A percentile compares a stretch with the other conserved stretches of the same genome.
These are phyloP conservation scores for Ogataea minuta DNA, from an alignment of 805 yeast genomes.

Conservation along the genomic window DNA sequence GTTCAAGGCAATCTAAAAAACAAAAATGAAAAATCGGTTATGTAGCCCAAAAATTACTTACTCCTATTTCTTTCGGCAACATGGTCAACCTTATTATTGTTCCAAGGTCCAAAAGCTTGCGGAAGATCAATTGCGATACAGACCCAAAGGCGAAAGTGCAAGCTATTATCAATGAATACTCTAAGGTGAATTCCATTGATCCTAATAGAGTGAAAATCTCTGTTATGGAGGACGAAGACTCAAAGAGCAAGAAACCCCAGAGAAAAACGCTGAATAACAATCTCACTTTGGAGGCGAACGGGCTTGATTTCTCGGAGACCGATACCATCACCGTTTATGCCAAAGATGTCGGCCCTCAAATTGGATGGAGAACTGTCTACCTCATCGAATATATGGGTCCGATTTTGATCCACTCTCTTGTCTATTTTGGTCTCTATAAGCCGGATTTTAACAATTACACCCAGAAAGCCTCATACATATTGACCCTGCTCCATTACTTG, in stretches of 20 bases:
- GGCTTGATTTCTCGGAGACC: constrained; percentile 33
- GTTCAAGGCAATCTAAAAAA: background rate
- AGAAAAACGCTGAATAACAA: constrained; percentile 45
- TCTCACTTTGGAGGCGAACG: constrained; percentile 46
- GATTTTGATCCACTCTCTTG: constrained; percentile 68
- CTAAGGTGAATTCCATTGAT: constrained; percentile 40
- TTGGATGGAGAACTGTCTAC: constrained; percentile 90
- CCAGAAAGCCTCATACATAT: constrained; percentile 51
- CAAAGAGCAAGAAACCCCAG: constrained; percentile 31
- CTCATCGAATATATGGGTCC: constrained; percentile 90
- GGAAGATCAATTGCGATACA: constrained; percentile 44
- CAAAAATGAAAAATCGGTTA: constrained; percentile 8
- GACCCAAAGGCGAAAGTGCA: constrained; percentile 35
- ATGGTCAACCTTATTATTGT: constrained; percentile 51
- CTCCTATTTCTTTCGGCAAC: constrained; percentile 1
- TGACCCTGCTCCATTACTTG: constrained; percentile 71
- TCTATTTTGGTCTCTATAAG: constrained; percentile 47
- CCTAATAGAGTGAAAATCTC: constrained; percentile 59
- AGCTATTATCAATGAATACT: constrained; percentile 40
- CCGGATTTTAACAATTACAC: constrained; percentile 44
- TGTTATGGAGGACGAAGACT: constrained; percentile 28
- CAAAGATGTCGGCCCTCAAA: constrained; percentile 91
- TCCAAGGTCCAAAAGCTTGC: constrained; percentile 60
- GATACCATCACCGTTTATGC: constrained; percentile 50
- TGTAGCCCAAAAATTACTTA: constrained; percentile 14